Conservation (phyloP, 768 basidiomycete genomes). For the Boletus insuetus region DNA sequence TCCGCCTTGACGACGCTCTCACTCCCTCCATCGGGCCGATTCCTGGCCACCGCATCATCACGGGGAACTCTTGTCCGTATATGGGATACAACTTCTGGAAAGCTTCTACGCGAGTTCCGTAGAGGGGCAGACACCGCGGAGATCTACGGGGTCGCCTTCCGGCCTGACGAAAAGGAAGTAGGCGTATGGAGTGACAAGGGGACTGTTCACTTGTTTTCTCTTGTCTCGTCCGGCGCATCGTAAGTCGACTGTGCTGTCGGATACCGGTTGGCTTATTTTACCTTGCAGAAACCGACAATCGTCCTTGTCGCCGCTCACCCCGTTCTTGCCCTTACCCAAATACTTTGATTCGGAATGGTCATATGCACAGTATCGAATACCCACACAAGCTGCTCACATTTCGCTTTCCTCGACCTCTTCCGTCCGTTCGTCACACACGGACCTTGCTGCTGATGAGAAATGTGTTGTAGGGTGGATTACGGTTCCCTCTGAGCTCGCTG, state of each 20-base stretch:
- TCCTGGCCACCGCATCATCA: slow-evolving; percentile 81
- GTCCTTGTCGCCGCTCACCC: slow-evolving; percentile 73
- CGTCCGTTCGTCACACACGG: slow-evolving; percentile 51
- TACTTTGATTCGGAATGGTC: slow-evolving; percentile 98
- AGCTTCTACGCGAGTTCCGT: slow-evolving; percentile 74
- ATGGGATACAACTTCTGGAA: slow-evolving; percentile 76
- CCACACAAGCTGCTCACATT: slow-evolving; percentile 79
- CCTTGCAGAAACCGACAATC: slow-evolving; percentile 77
- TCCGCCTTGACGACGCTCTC: slow-evolving; percentile 77
- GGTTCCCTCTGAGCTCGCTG: slow-evolving; percentile 38
- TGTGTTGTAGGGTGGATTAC: slow-evolving; percentile 87
- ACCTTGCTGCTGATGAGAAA: slow-evolving; percentile 76
- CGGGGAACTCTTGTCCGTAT: slow-evolving; percentile 84
- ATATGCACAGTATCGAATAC: slow-evolving; percentile 89
- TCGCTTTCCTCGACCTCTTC: slow-evolving; percentile 68
- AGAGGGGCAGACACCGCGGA: slow-evolving; percentile 88
- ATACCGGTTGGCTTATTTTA: slow-evolving; percentile 1
- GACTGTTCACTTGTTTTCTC: slow-evolving; percentile 85
- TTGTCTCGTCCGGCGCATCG: slow-evolving; percentile 64
- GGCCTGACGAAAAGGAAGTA: slow-evolving; percentile 80
- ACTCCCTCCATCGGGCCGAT: slow-evolving; percentile 70
- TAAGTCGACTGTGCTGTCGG: slow-evolving; percentile 38
- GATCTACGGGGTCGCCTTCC: slow-evolving; percentile 87
- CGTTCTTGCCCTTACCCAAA: slow-evolving; percentile 79
- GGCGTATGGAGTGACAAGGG: slow-evolving; percentile 97